Base-by-base conservation (phyloP, 164 flowering plant genomes). In the Dillenia suffruticosa region DNA sequence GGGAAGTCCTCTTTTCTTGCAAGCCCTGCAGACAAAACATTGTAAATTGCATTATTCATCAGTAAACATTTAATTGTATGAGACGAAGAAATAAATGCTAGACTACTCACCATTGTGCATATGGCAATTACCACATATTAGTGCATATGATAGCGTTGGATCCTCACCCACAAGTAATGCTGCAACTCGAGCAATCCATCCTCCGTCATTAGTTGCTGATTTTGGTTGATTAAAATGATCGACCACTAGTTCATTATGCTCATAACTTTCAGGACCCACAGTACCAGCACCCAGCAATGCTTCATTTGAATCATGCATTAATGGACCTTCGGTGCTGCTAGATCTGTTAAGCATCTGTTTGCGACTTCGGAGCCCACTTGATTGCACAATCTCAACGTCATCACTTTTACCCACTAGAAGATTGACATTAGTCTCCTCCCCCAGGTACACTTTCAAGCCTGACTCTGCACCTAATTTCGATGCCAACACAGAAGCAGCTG, bases 91-190 rank as follows among this genome's bases (percentile, higher is more conserved):
- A 10, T 43, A 24, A 8, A 13, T 26, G 7, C 26, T 19, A 43
- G 49, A 17, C 13, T 13, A 64, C 81, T 74, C 57, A 90, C 98
- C 98, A 69, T 92, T 93, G 79, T 93, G 98, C 94, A 85, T 87
- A 67, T 84, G 89, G 72, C 98, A 93, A 73, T 82, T 90, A 61
- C 97, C 95, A 75, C 98, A 92, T 63, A 92, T 90, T 16, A 93
- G 84, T 9, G 98, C 97, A 68, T 81, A 93, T 46, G 92, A 90
- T 63, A 90, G 96, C 16, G 97, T 75, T 16, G 98, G 96, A 73
- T 93, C 98, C 77, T 93, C 97, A 8, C 97, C 97, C 50, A 93
- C 96, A 69, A 90, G 94, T 64, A 90, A 66, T 53, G 98, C 98
- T 12, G 97, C 98, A 69, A 93, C 26, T 54, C 89, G 83, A 68